Evolutionary conservation across 2,329 filamentous ascomycete species (phyloP).

Genomic region (Colletotrichum liaoningense): DNA sequence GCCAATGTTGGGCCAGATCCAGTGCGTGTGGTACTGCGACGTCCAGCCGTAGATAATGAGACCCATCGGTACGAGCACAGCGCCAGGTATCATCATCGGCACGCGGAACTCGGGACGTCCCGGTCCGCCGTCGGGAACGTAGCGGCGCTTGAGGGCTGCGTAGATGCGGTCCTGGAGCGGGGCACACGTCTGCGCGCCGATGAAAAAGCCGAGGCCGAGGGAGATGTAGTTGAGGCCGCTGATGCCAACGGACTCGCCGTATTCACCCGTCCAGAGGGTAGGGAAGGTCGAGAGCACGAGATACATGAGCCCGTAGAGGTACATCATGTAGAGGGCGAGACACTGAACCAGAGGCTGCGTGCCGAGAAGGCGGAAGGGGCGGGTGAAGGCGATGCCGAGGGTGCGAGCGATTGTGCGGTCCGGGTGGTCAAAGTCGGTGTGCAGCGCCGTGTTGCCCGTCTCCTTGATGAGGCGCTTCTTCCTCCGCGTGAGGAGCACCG

Average conservation of each 20-base stretch:
- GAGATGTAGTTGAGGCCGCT: constrained; percentile 62
- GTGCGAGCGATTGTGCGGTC: constrained; percentile 39
- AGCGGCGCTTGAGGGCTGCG: constrained; percentile 53
- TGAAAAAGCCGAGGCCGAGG: constrained; percentile 59
- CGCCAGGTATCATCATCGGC: constrained; percentile 54
- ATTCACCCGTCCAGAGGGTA: constrained; percentile 55
- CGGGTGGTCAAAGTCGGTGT: constrained; percentile 64
- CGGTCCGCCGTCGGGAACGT: constrained; percentile 46
- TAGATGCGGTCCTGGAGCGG: constrained; percentile 59
- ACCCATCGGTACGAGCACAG: constrained; percentile 54
- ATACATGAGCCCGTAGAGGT: constrained; percentile 63
- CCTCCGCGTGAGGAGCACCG: constrained; percentile 69
- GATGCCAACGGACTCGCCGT: constrained; percentile 55
- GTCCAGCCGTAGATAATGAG: constrained; percentile 60
- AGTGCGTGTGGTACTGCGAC: constrained; percentile 54
- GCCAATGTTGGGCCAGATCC: constrained; percentile 60
- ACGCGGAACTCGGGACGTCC: constrained; percentile 56
- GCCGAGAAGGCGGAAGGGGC: constrained; percentile 58
- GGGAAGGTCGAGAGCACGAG: constrained; percentile 63
- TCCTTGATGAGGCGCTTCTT: constrained; percentile 66
- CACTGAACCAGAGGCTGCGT: constrained; percentile 60
- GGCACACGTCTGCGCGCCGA: constrained; percentile 58
- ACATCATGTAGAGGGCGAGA: constrained; percentile 57
- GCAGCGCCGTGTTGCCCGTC: constrained; percentile 62
- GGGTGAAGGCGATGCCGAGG: constrained; percentile 45